Base-by-base conservation (phyloP, 768 basidiomycete genomes). In the Multifurca ochricompacta region DNA sequence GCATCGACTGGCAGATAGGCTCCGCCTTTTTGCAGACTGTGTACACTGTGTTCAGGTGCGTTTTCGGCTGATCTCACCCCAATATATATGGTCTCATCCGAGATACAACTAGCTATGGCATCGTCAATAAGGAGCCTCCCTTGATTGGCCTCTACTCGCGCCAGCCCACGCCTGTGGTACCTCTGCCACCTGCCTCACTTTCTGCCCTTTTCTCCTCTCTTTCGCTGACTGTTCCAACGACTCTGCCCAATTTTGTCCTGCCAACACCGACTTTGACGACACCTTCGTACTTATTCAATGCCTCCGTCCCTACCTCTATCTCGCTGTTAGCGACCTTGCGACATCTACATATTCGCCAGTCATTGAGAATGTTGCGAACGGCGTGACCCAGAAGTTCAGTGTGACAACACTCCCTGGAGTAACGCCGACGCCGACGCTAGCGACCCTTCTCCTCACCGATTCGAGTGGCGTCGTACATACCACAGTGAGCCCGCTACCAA, bases 1-100 rank as follows among this genome's bases (percentile, higher is more conserved):
- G 85, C 13, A 76, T 91, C 48, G 88, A 91, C 62, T 91, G 88
- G 88, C 85, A 89, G 66, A 73, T 91, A 45, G 87, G 85, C 19
- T 66, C 77, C 1, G 74, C 83, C 0, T 90, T 90, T 65, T 63
- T 91, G 51, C 75, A 82, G 31, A 86, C 85, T 2, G 86, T 90
- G 0, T 91, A 90, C 65, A 82, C 85, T 4, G 72, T 90, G 36
- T 90, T 79, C 74, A 88, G 83, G 87, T 85, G 59, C 51, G 14
- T 8, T 52, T 48, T 31, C 21, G 16, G 21, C 36, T 9, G 35
- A 14, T n/a, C n/a, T 30, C 47, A 3, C 35, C 23, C 44, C 28
- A 41, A 28, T 51, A 51, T 46, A 6, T 27, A 13, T 35, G 27
- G 10, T 19, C 30, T 41, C 23, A 27, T 25, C 13, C 28, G 30